Conservation (phyloP, 192 early-diverging fungal genomes). For the Mortierella antarctica region DNA sequence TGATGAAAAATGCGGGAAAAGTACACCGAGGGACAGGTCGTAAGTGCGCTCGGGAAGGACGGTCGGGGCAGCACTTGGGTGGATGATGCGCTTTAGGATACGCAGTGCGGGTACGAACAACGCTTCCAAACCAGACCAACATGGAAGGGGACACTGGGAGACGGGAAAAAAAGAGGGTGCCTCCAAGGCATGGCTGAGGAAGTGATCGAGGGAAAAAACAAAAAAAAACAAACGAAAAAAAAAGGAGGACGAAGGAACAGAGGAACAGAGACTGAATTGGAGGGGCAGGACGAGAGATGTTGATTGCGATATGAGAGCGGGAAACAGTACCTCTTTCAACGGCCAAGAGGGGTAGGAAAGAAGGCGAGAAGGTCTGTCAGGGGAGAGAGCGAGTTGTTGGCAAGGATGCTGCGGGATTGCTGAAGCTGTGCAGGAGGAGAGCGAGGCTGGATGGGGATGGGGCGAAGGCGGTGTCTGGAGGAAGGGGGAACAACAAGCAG, state of each 20-base stretch:
- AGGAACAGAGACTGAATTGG: constrained; percentile 4
- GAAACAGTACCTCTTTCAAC: constrained; percentile 1
- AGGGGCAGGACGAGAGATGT: neutral
- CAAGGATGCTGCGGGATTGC: too few species aligned
- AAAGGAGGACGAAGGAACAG: neutral
- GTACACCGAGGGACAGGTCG: too few species aligned
- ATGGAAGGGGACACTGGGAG: neutral
- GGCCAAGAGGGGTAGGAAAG: neutral
- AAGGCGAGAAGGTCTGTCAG: neutral
- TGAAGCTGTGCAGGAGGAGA: too few species aligned
- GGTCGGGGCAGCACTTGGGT: too few species aligned
- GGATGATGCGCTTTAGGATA: too few species aligned
- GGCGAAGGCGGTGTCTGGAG: too few species aligned
- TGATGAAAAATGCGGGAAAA: too few species aligned
- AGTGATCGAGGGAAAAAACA: neutral
- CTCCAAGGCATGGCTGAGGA: neutral
- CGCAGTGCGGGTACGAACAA: too few species aligned
- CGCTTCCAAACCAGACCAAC: too few species aligned
- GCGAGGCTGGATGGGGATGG: too few species aligned
- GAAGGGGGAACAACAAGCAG: too few species aligned
- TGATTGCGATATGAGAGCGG: neutral
- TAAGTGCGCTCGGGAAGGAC: too few species aligned
- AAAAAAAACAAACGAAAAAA: neutral
- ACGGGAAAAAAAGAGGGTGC: neutral
- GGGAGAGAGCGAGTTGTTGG: neutral